These are phyloP conservation scores for Amphirosellinia nigrospora DNA, from an alignment of 495 filamentous ascomycete species.

Conservation along the genomic window DNA sequence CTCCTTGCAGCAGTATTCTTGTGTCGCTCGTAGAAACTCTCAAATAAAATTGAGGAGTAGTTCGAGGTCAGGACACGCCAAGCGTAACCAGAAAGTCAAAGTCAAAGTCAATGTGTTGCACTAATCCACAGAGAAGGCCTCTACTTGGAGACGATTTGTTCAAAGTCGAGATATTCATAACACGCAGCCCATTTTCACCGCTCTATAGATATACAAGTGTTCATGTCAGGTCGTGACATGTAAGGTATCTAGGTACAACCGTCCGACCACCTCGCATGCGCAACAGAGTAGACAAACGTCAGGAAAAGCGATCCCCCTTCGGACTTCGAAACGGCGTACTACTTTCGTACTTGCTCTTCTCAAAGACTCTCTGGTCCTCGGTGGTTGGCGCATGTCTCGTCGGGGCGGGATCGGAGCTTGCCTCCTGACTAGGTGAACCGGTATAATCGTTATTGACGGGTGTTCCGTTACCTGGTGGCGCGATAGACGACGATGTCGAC, in stretches of 20 bases:
- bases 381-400: constrained; percentile 81
- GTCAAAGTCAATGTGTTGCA: not conserved
- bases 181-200: constrained; percentile 2
- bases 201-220: constrained; percentile 16
- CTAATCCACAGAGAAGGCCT: not conserved
- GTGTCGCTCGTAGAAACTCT: too few species aligned
- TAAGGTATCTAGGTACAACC: constrained; percentile 3
- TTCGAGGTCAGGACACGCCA: not conserved
- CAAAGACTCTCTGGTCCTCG: constrained; percentile 68
- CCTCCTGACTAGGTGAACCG: constrained; percentile 79
- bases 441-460: constrained; percentile 56
- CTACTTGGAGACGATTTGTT: not conserved
- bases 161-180: constrained; percentile 13
- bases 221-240: not conserved
- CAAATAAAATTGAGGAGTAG: too few species aligned
- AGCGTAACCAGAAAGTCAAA: not conserved
- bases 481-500: constrained; percentile 41
- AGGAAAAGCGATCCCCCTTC: constrained; percentile 83
- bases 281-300: constrained; percentile 10
- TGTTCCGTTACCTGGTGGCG: not conserved
- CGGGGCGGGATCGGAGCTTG: constrained; percentile 81
- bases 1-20: too few species aligned
- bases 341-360: constrained; percentile 90
- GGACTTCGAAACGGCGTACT: constrained; percentile 69
- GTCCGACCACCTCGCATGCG: not conserved